Conservation (phyloP, 306 rosid species). For the Heteromeles arbutifolia region DNA sequence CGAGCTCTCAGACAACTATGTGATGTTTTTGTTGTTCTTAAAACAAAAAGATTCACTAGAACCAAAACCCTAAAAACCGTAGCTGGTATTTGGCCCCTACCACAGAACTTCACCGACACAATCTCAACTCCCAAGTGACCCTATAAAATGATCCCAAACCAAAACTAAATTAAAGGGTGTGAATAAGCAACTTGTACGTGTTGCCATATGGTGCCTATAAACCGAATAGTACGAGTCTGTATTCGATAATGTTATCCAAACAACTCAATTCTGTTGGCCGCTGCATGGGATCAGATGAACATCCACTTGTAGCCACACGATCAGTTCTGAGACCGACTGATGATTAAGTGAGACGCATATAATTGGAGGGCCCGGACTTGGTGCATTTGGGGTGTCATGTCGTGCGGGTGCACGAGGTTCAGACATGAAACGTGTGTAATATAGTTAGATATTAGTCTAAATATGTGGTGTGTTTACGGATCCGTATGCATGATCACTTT, state of each 20-base stretch:
- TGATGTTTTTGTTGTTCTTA: background rate
- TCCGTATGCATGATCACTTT: background rate
- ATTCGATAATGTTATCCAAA: background rate
- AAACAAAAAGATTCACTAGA: background rate
- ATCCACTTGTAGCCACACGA: constrained; percentile 13
- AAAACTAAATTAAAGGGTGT: background rate
- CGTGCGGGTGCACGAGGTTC: background rate
- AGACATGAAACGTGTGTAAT: background rate
- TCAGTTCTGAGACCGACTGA: background rate
- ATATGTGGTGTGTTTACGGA: constrained; percentile 3
- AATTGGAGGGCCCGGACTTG: background rate
- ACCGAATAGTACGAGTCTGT: background rate
- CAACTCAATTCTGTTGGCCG: background rate
- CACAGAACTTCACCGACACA: background rate
- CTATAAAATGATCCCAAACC: background rate
- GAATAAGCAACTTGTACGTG: background rate
- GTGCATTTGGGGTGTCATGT: background rate
- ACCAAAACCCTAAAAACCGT: background rate
- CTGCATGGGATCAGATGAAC: background rate
- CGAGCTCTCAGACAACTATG: too few relatives aligned
- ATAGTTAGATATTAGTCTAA: background rate
- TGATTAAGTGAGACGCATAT: constrained; percentile 3
- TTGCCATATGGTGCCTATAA: background rate
- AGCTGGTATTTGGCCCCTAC: background rate
- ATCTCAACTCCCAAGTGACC: background rate